These are phyloP conservation scores for Scleroderma citrinum DNA, from an alignment of 768 basidiomycete genomes.

Conservation along the genomic window DNA sequence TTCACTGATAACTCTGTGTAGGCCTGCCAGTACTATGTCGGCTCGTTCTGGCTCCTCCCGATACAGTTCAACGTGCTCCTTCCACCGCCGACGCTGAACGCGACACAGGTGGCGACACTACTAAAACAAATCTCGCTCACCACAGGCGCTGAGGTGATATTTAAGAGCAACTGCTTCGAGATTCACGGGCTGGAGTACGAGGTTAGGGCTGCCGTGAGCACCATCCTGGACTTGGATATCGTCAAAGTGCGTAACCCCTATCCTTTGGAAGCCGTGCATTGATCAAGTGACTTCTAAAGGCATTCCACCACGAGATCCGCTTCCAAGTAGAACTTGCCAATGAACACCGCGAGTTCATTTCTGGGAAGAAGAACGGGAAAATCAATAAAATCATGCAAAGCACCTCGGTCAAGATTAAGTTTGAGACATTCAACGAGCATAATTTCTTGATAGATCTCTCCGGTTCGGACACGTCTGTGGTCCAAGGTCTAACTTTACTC, in stretches of 20 bases:
- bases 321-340: conserved; percentile 98
- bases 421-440: conserved; percentile 95
- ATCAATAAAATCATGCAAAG: conserved; percentile 99
- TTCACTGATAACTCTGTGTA: conserved; percentile 28
- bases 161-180: conserved; percentile 97
- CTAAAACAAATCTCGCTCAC: conserved; percentile 82
- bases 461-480: conserved; percentile 75
- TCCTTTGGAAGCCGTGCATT: neutral
- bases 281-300: conserved; percentile 34
- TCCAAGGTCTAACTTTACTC: conserved; percentile 82
- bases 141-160: conserved; percentile 91
- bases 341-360: conserved; percentile 97
- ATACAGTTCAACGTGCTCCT: conserved; percentile 89
- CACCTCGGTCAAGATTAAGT: conserved; percentile 96
- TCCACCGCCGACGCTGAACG: conserved; percentile 75
- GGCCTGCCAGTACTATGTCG: conserved; percentile 94
- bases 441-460: conserved; percentile 92
- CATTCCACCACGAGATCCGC: conserved; percentile 94
- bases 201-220: conserved; percentile 76
- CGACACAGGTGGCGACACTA: conserved; percentile 75
- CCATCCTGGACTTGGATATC: conserved; percentile 87
- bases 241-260: conserved; percentile 58
- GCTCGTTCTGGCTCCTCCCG: conserved; percentile 95
- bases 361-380: conserved; percentile 99
- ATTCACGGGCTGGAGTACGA: conserved; percentile 92